Conservation (phyloP, 2,329 filamentous ascomycete genomes). For the Trichoderma harzianum region DNA sequence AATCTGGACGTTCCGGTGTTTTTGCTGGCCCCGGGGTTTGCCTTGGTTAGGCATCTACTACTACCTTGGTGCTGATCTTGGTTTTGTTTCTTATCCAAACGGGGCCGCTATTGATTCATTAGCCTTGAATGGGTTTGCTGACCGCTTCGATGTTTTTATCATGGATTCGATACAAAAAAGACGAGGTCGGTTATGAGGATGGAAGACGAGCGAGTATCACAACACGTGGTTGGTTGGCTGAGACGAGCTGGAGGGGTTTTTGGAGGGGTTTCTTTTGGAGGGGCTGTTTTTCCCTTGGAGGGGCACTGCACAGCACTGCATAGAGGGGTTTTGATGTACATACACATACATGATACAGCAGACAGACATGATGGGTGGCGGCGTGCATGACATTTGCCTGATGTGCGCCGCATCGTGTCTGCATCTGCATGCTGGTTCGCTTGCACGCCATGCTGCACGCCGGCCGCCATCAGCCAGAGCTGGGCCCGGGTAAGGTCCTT, state of each 20-base stretch:
- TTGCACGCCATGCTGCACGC: slow-evolving; percentile 12
- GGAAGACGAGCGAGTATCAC: not conserved
- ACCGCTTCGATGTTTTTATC: not conserved
- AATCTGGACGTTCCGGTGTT: not conserved
- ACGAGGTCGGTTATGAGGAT: not conserved
- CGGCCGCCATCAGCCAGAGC: not conserved
- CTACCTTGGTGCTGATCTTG: not conserved
- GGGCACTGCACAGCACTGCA: not conserved
- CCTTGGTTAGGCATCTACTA: not conserved
- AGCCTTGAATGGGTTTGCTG: not conserved
- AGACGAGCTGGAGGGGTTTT: slow-evolving; percentile 15
- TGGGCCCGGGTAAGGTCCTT: slow-evolving; percentile 8
- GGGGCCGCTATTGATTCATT: not conserved
- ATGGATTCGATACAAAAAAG: not conserved
- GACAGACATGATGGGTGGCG: not conserved
- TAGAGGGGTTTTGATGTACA: not conserved
- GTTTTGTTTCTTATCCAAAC: not conserved
- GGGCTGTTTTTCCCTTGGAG: not conserved
- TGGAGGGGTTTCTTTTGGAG: not conserved
- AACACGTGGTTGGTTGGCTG: not conserved
- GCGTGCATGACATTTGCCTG: slow-evolving; percentile 8
- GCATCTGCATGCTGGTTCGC: slow-evolving; percentile 9
- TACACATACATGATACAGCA: not conserved
- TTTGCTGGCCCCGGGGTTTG: not conserved
- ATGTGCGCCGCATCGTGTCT: slow-evolving; percentile 10